Conservation (phyloP, 2,329 filamentous ascomycete genomes). For the Lachnellula subtilissima region DNA sequence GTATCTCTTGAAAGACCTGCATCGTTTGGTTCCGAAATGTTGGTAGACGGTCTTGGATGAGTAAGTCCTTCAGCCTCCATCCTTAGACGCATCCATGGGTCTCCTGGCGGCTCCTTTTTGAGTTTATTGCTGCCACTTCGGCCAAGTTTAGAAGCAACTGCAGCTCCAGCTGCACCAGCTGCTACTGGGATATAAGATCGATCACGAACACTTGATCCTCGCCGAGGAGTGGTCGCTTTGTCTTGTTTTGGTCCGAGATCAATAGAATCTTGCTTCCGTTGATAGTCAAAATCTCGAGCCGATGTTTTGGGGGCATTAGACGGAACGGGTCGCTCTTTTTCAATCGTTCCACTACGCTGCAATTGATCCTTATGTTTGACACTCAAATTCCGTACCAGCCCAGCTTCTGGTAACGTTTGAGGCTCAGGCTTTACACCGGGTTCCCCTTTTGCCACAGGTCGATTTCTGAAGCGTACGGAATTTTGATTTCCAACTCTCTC, state of each 20-base stretch:
- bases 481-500: constrained; percentile 24
- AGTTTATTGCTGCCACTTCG: constrained; percentile 55
- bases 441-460: constrained; percentile 25
- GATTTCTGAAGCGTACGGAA: constrained; percentile 30
- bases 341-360: constrained; percentile 30
- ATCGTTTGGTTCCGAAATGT: constrained; percentile 7
- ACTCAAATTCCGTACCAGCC: constrained; percentile 30
- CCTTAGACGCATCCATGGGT: constrained; percentile 42
- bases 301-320: constrained; percentile 8
- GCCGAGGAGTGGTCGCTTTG: constrained; percentile 32
- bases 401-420: constrained; percentile 27
- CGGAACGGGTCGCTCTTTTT: constrained; percentile 25
- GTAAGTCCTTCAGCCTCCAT: constrained; percentile 40
- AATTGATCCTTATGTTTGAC: constrained; percentile 33
- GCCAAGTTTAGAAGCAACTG: constrained; percentile 33
- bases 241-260: constrained; percentile 4
- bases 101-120: constrained; percentile 52
- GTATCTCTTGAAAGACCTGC: constrained; percentile 15
- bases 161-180: constrained; percentile 10
- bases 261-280: constrained; percentile 12
- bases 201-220: constrained; percentile 58
- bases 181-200: constrained; percentile 40
- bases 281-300: constrained; percentile 23
- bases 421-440: constrained; percentile 19
- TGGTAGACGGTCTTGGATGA: constrained; percentile 21